Percentiles rank a stretch among this genome's conserved stretches.
These are phyloP conservation scores for Selenicereus undatus DNA, from an alignment of 148 eudicot species.

Conservation along the genomic window DNA sequence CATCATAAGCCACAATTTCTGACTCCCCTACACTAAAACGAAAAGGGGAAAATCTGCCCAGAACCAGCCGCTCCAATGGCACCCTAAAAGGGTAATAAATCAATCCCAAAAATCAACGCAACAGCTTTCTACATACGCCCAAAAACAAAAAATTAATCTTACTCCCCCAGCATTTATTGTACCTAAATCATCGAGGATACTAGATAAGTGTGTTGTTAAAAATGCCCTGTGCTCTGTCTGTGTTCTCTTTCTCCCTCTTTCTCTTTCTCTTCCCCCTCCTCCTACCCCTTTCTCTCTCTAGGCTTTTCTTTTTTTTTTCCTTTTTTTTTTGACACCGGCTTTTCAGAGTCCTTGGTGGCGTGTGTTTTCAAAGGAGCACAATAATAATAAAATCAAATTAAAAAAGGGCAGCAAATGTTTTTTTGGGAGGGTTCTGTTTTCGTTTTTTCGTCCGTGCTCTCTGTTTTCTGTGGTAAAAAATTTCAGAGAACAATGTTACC, in stretches of 20 bases:
- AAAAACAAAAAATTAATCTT: conserved; percentile 2
- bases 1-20: conserved; percentile 46
- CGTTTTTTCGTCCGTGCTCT: neutral
- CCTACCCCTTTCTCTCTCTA: conserved; percentile 19
- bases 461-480: conserved; percentile 8
- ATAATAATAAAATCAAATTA: neutral
- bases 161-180: conserved; percentile 7
- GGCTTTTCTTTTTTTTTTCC: neutral
- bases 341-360: conserved; percentile 27
- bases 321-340: conserved; percentile 3
- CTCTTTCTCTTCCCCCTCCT: neutral
- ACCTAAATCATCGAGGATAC: conserved; percentile 17
- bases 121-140: conserved; percentile 9
- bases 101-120: conserved; percentile 19
- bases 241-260: conserved; percentile 3
- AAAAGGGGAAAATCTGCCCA: neutral
- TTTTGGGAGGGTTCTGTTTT: conserved; percentile 9
- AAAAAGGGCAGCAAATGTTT: conserved; percentile 3
- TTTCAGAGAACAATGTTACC: neutral
- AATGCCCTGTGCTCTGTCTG: neutral
- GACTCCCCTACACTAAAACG: neutral
- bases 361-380: conserved; percentile 25
- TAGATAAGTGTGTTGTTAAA: neutral
- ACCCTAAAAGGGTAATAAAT: conserved; percentile 14
- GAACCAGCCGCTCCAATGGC: conserved; percentile 7